Conservation (phyloP, 78 protist genomes). For the Reticulomyxa filosa region DNA sequence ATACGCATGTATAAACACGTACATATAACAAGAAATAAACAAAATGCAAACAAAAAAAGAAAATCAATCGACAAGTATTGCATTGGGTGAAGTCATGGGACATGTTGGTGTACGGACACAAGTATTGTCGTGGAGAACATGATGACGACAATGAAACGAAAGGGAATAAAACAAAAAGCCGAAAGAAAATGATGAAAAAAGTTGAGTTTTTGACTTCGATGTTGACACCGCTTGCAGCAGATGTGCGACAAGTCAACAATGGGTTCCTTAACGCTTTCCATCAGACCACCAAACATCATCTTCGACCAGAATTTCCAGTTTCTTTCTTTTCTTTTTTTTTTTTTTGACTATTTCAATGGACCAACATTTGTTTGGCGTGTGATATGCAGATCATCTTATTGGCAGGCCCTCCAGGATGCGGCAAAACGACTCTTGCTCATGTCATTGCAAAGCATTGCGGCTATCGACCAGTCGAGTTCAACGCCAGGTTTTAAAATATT, state of each 20-base stretch:
- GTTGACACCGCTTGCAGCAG: background rate
- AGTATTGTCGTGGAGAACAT: background rate
- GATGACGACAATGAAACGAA: background rate
- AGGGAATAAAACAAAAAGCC: background rate
- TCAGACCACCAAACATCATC: no score
- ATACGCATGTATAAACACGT: background rate
- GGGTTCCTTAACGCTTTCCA: background rate
- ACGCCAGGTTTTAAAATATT: no score
- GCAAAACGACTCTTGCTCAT: conserved; percentile 71
- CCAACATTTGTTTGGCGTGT: no score
- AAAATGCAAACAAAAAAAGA: no score
- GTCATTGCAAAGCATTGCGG: conserved; percentile 51
- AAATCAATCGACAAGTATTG: conserved; percentile 9
- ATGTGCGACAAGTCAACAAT: background rate
- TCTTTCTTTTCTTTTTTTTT: no score
- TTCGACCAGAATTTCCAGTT: no score
- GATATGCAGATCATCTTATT: conserved; percentile 24
- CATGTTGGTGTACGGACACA: conserved; percentile 20
- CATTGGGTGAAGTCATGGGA: conserved; percentile 36
- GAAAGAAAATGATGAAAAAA: background rate
- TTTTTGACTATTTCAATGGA: no score
- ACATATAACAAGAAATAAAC: no score
- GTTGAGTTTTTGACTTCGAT: background rate
- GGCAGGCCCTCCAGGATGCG: conserved; percentile 72
- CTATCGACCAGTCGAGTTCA: conserved; percentile 12